Conservation (phyloP, 331 rosid genomes). For the Quercus phellos region DNA sequence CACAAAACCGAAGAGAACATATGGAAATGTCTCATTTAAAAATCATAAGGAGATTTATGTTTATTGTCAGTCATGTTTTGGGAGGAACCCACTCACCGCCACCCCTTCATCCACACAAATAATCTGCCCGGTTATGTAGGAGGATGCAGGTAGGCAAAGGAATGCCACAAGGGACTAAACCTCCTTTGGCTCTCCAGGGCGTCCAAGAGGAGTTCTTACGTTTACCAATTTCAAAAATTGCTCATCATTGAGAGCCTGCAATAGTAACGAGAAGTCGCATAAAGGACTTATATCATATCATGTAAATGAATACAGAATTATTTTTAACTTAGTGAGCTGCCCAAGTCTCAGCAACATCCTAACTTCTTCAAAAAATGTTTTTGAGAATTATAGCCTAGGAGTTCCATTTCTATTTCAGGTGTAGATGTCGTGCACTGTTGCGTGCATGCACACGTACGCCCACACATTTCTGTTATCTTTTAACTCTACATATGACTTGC, state of each 20-base stretch:
- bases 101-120: slow-evolving; percentile 50
- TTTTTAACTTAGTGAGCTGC: neutral
- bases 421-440: neutral
- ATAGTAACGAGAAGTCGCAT: neutral
- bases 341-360: neutral
- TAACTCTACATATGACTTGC: too few species aligned
- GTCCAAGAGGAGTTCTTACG: slow-evolving; percentile 39
- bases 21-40: too few species aligned
- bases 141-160: slow-evolving; percentile 56
- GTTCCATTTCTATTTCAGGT: neutral
- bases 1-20: neutral
- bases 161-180: slow-evolving; percentile 60
- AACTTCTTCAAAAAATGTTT: neutral
- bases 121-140: slow-evolving; percentile 55
- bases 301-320: too few species aligned
- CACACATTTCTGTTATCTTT: too few species aligned
- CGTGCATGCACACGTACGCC: too few species aligned
- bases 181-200: slow-evolving; percentile 48
- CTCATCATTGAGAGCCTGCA: slow-evolving; percentile 18
- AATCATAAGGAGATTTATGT: too few species aligned
- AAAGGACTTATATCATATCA: neutral
- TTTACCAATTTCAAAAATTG: neutral
- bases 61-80: too few species aligned
- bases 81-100: slow-evolving; percentile 27
- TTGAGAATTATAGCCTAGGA: neutral